A percentile compares a stretch with the other conserved stretches of the same genome.
Evolutionary conservation across 495 filamentous ascomycete genomes (phyloP).

Genomic region (Astrothelium subdiscretum): DNA sequence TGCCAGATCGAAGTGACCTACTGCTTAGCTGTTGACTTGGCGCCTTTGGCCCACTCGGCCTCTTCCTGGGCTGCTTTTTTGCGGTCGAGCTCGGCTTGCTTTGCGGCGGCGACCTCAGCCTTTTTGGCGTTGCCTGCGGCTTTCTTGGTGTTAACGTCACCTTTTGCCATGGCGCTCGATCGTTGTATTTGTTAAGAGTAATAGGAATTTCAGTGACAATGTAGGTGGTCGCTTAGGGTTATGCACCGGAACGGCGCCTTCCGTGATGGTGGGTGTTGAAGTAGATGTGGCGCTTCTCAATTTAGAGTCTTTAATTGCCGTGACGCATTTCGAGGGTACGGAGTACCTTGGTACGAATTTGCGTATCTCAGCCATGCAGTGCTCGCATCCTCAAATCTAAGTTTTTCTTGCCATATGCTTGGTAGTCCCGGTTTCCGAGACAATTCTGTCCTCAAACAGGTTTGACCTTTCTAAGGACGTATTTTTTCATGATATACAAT

Average conservation of each 20-base stretch:
- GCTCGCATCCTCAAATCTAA: too few relatives aligned
- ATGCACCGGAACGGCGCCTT: too few relatives aligned
- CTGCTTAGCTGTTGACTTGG: conserved; percentile 84
- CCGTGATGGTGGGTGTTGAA: background rate
- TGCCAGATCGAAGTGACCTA: conserved; percentile 5
- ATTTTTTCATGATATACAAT: too few relatives aligned
- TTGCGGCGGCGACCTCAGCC: conserved; percentile 71
- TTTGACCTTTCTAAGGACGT: background rate
- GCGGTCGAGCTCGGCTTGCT: conserved; percentile 58
- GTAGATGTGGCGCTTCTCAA: background rate
- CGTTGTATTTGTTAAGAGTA: too few relatives aligned
- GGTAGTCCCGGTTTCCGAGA: too few relatives aligned
- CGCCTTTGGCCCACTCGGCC: conserved; percentile 70
- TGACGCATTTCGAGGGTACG: too few relatives aligned
- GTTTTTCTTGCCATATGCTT: too few relatives aligned
- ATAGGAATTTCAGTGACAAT: background rate
- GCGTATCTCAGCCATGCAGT: too few relatives aligned
- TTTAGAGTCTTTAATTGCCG: background rate
- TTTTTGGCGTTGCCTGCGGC: conserved; percentile 83
- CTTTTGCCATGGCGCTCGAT: background rate
- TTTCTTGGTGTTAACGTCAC: conserved; percentile 62
- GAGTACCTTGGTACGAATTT: too few relatives aligned
- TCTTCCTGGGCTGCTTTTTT: conserved; percentile 60
- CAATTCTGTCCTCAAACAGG: too few relatives aligned
- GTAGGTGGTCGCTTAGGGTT: background rate